Evolutionary conservation across 1,139 yeast species (phyloP).

Genomic region (Insectozyma bohioensis): DNA sequence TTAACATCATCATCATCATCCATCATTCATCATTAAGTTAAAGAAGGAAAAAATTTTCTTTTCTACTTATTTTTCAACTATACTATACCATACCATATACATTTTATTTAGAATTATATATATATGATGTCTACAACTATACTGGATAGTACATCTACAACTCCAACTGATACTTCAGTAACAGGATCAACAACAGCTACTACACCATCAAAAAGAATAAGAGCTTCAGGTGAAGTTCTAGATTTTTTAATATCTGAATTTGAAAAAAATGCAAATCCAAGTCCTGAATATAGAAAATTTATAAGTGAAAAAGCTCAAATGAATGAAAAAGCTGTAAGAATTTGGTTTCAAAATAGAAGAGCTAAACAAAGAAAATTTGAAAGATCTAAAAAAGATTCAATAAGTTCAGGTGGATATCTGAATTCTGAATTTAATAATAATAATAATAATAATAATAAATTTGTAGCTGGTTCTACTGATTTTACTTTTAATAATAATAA

Average conservation of each 20-base stretch:
- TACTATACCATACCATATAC: too few species aligned
- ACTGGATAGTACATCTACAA: too few species aligned
- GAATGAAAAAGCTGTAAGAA: conserved; percentile 89
- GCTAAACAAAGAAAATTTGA: conserved; percentile 73
- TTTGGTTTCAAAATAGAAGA: conserved; percentile 93
- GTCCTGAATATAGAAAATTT: conserved; percentile 63
- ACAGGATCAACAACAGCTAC: conserved; percentile 2
- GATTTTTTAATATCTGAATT: conserved; percentile 70
- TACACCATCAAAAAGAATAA: conserved; percentile 31
- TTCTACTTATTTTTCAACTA: too few species aligned
- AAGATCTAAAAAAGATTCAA: conserved; percentile 26
- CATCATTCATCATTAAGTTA: too few species aligned
- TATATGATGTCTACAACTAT: too few species aligned
- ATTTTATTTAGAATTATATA: too few species aligned
- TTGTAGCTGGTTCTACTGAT: background rate
- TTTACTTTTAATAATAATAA: conserved; percentile 1
- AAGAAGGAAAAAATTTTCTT: too few species aligned
- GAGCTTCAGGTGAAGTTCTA: conserved; percentile 86
- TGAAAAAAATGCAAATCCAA: conserved; percentile 68
- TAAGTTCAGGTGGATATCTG: conserved; percentile 11
- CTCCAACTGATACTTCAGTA: too few species aligned
- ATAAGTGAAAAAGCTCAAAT: conserved; percentile 77
- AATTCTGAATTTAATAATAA: conserved; percentile 1
- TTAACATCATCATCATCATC: too few species aligned
- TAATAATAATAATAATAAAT: conserved; percentile 1